These are phyloP conservation scores for Cicer chorassanicum DNA, from an alignment of 306 rosid genomes.

Conservation along the genomic window DNA sequence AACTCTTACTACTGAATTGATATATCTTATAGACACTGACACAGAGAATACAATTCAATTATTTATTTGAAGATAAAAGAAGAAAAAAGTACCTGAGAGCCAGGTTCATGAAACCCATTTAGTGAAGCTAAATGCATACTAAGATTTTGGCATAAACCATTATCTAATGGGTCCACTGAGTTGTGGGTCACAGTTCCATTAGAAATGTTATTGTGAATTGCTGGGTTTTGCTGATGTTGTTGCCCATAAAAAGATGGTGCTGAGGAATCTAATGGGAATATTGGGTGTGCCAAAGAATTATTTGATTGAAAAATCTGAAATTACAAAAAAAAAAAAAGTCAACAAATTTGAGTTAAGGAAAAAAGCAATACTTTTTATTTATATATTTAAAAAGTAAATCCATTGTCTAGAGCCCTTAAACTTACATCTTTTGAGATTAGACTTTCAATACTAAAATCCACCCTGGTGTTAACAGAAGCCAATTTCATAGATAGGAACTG, in stretches of 20 bases:
- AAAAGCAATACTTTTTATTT: conserved; percentile 18
- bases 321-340: conserved; percentile 35
- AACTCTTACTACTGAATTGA: too few relatives aligned
- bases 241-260: conserved; percentile 71
- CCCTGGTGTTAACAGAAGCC: conserved; percentile 87
- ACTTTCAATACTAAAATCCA: conserved; percentile 74
- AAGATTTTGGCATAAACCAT: conserved; percentile 60
- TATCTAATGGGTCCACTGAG: conserved; percentile 71
- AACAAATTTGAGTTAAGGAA: conserved; percentile 40
- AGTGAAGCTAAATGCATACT: conserved; percentile 64
- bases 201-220: conserved; percentile 54
- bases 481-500: conserved; percentile 98
- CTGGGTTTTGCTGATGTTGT: conserved; percentile 61
- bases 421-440: conserved; percentile 85
- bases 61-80: not conserved
- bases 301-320: conserved; percentile 79
- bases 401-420: conserved; percentile 45
- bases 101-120: conserved; percentile 48
- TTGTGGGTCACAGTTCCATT: conserved; percentile 59
- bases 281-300: conserved; percentile 64
- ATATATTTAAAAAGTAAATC: conserved; percentile 38
- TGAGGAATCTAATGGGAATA: conserved; percentile 82
- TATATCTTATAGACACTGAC: too few relatives aligned
- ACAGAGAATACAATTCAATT: not conserved
- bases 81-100: conserved; percentile 61